Base-by-base conservation (phyloP, 2,329 filamentous ascomycete genomes). In the Fusarium agapanthi region DNA sequence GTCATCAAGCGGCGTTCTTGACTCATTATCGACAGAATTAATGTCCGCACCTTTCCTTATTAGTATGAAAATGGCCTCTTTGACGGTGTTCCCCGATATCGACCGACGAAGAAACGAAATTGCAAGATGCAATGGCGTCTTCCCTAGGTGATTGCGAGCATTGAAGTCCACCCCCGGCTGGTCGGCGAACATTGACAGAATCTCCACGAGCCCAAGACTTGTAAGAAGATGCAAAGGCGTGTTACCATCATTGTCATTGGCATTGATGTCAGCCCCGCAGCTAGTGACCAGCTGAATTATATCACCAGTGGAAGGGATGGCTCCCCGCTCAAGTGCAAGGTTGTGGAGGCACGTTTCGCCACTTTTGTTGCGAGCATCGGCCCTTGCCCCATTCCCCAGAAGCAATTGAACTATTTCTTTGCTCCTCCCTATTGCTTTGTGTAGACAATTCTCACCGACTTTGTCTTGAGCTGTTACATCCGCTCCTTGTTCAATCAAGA, bases 201-300 rank as follows among this genome's bases (percentile, higher is more conserved):
- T 0, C 1, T 22, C 4, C 5, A 14, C 0, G 7, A 2, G 0
- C 0, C 5, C 4, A 28, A 1, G 0, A 7, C 1, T 1, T 12
- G 10, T 5, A 9, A 8, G 1, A 8, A 2, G 0, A 15, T 61
- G 34, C 14, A 58, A 28, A 15, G 32, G 14, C 2, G 51, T 34
- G 3, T 38, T 2, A 0, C 59, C 59, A 12, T 4, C 1, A 2
- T 20, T 1, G 4, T 57, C 40, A 0, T 2, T 8, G 6, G 9
- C 6, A 13, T 61, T 45, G 0, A 34, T 2, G 5, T n/a, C 18
- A 4, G 1, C 1, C 0, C 28, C 24, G 7, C 1, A 0, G 7
- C 5, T n/a, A 0, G 11, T 8, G 1, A 40, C 0, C 1, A 45
- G 18, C n/a, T 26, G 26, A 2, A 61, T 7, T 1, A 44, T 0